Conservation (phyloP, 768 basidiomycete species). For the Kwoniella dejecticola region DNA sequence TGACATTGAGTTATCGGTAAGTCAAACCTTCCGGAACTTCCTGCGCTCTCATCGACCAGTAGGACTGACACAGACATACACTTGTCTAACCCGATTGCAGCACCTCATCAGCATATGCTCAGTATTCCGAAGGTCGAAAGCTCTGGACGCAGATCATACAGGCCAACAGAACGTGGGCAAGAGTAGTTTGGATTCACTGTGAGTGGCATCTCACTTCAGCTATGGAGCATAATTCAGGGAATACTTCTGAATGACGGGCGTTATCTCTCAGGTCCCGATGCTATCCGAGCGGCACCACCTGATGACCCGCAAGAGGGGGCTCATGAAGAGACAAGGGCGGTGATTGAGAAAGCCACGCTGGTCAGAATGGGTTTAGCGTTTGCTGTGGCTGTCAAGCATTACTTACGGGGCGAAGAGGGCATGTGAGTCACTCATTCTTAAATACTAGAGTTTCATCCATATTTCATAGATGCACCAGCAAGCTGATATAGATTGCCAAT, state of each 20-base stretch:
- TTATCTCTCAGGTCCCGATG: slow-evolving; percentile 44
- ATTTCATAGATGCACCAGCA: neutral
- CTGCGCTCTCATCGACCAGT: no score
- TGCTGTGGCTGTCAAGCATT: slow-evolving; percentile 54
- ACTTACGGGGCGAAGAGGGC: slow-evolving; percentile 52
- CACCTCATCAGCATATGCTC: slow-evolving; percentile 48
- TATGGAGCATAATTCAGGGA: no score
- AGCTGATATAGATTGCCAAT: neutral
- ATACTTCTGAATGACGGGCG: no score
- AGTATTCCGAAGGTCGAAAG: slow-evolving; percentile 50
- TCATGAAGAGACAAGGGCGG: slow-evolving; percentile 29
- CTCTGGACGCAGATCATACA: slow-evolving; percentile 53
- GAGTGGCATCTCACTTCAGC: neutral
- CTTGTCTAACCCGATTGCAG: no score
- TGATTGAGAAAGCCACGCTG: slow-evolving; percentile 46
- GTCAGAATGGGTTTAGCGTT: slow-evolving; percentile 50
- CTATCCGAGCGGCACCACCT: slow-evolving; percentile 16
- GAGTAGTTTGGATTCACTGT: slow-evolving; percentile 53
- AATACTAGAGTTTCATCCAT: neutral
- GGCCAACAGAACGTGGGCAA: slow-evolving; percentile 42
- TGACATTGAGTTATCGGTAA: slow-evolving; percentile 47
- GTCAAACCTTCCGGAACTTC: neutral
- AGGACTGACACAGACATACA: no score
- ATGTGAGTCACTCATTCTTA: slow-evolving; percentile 34
- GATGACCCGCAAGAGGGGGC: slow-evolving; percentile 28